A percentile compares a stretch with the other conserved stretches of the same genome.
These are phyloP conservation scores for Ailanthus altissimus DNA, from an alignment of 345 rosid species.

Conservation along the genomic window DNA sequence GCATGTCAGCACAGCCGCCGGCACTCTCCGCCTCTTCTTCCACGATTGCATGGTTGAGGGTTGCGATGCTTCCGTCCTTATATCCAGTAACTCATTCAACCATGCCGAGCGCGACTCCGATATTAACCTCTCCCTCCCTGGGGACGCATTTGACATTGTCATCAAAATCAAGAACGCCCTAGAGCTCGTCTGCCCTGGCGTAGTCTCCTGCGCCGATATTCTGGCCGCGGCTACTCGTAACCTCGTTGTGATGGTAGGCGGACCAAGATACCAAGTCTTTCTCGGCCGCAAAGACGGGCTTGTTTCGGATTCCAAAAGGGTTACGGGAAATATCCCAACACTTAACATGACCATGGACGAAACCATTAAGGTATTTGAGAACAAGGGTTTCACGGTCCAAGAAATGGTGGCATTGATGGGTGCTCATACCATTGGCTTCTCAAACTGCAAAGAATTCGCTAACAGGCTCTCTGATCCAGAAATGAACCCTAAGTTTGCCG, in stretches of 20 bases:
- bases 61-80: conserved; percentile 59
- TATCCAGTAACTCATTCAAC: conserved; percentile 51
- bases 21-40: conserved; percentile 49
- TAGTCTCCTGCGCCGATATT: conserved; percentile 65
- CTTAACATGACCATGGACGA: conserved; percentile 41
- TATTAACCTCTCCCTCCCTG: conserved; percentile 50
- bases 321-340: conserved; percentile 37
- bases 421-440: conserved; percentile 64
- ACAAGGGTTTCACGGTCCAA: conserved; percentile 39
- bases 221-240: conserved; percentile 55
- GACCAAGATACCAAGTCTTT: conserved; percentile 45
- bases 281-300: conserved; percentile 60
- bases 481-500: conserved; percentile 42
- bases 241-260: conserved; percentile 60
- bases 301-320: conserved; percentile 41
- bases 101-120: conserved; percentile 58
- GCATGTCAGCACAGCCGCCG: conserved; percentile 62
- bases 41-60: conserved; percentile 70
- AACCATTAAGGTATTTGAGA: conserved; percentile 37
- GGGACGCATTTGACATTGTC: conserved; percentile 58
- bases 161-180: conserved; percentile 46
- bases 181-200: conserved; percentile 56
- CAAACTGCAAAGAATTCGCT: conserved; percentile 54
- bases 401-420: conserved; percentile 63
- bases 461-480: conserved; percentile 43